Evolutionary conservation across 1,284 basidiomycete genomes (phyloP).

Genomic region (Cutaneotrichosporon arboriforme): DNA sequence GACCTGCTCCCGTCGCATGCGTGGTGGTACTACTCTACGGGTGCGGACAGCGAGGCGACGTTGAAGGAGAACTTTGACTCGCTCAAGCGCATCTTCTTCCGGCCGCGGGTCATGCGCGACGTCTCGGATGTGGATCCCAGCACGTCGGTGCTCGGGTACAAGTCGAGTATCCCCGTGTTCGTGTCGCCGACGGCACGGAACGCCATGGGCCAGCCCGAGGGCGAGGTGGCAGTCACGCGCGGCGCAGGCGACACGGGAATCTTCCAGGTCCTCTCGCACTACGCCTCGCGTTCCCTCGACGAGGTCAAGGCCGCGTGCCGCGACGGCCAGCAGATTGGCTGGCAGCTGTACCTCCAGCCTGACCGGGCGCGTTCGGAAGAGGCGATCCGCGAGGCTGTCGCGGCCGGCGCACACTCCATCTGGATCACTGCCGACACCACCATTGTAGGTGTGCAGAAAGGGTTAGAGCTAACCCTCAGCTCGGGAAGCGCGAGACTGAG

Average conservation of each 20-base stretch:
- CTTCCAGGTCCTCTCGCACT: conserved; percentile 49
- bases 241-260: conserved; percentile 46
- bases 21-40: conserved; percentile 71
- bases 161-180: conserved; percentile 69
- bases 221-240: conserved; percentile 50
- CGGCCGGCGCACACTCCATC: conserved; percentile 45
- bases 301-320: conserved; percentile 46
- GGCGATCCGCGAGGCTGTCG: conserved; percentile 44
- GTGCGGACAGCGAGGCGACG: conserved; percentile 66
- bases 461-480: conserved; percentile 10
- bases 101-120: conserved; percentile 66
- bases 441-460: conserved; percentile 21
- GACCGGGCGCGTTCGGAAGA: conserved; percentile 45
- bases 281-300: conserved; percentile 47
- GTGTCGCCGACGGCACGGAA: conserved; percentile 61
- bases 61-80: conserved; percentile 61
- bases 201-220: conserved; percentile 49
- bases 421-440: conserved; percentile 51
- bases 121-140: conserved; percentile 65
- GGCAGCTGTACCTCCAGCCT: conserved; percentile 38
- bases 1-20: conserved; percentile 64
- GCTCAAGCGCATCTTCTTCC: conserved; percentile 73
- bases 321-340: conserved; percentile 32
- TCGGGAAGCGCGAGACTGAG: conserved; percentile 21
- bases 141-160: conserved; percentile 67